Base-by-base conservation (phyloP, 2,329 filamentous ascomycete species). In the Macrophomina pseudophaseolina region DNA sequence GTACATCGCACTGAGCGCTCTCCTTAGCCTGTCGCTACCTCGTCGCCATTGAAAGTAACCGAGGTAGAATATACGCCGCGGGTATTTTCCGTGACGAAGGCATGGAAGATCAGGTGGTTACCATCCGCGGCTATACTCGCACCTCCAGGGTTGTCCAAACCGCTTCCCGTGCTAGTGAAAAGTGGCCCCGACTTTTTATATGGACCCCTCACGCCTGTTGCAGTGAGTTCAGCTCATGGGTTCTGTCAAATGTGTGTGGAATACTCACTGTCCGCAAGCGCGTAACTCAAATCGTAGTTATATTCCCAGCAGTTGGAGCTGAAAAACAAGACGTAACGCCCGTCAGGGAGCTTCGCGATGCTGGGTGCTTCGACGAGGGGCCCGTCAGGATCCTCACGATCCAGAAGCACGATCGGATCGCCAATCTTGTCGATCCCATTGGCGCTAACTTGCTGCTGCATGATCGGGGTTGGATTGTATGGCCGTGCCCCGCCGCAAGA, bases 341-440 rank as follows among this genome's bases (percentile, higher is more conserved):
- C 84, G 18, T 82, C 80, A 0, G 70, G 71, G 4, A 78, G 77
- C 18, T 74, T 75, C 9, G 87, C 76, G 28, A 90, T 71, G 64
- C 81, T 82, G 0, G 88, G 88, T n/a, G 87, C 88, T 75, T 90
- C 88, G 18, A 90, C 82, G 1, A 90, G 77, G 3, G 87, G 83
- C 7, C 84, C 84, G 71, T 86, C 85, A 5, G 70, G 73, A 14
- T 73, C 72, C 18, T 73, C 74, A 23, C 83, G 79, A 71, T 86
- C 78, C 53, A 86, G 74, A 9, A 87, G 78, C 72, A 78, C 71
- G 46, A 84, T 74, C 0, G 85, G 74, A 5, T 80, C 70, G 14
- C 86, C 87, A 30, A 85, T 75, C 8, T 79, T 79, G 1, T 84
- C 88, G 54, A 84, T 72, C 1, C 86, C 88, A 69, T 89, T 80